These are phyloP conservation scores for Vinca minor DNA, from an alignment of 257 asterid species.

Conservation along the genomic window DNA sequence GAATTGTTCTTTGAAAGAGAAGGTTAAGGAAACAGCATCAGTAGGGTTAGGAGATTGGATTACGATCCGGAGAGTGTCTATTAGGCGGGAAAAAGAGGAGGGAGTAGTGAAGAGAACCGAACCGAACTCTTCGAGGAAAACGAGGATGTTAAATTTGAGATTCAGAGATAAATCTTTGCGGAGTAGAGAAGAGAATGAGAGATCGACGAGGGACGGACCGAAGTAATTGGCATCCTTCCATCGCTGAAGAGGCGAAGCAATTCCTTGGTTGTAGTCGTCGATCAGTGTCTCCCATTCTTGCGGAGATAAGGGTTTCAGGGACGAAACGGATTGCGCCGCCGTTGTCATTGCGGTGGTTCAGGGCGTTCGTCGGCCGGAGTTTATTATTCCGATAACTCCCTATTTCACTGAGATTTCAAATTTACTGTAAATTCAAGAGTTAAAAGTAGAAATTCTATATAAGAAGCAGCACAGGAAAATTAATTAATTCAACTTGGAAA, in stretches of 20 bases:
- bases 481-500: no score
- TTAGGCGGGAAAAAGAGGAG: slow-evolving; percentile 30
- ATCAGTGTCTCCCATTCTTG: slow-evolving; percentile 77
- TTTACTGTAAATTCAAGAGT: no score
- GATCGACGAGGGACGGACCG: slow-evolving; percentile 41
- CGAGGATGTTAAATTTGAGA: slow-evolving; percentile 61
- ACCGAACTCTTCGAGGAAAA: slow-evolving; percentile 59
- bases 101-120: slow-evolving; percentile 21
- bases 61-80: slow-evolving; percentile 54
- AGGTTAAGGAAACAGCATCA: slow-evolving; percentile 39
- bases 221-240: slow-evolving; percentile 30
- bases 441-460: no score
- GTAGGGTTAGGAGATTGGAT: slow-evolving; percentile 56
- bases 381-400: not conserved
- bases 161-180: slow-evolving; percentile 60
- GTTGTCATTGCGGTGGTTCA: slow-evolving; percentile 10
- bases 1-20: slow-evolving; percentile 71
- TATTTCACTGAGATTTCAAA: no score
- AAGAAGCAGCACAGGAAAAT: no score
- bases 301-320: slow-evolving; percentile 49
- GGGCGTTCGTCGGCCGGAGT: not conserved
- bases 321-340: slow-evolving; percentile 2
- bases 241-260: slow-evolving; percentile 33
- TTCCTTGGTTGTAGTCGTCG: slow-evolving; percentile 71
- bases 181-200: slow-evolving; percentile 53